Evolutionary conservation across 805 yeast species (phyloP).

Genomic region (Candida ficus): DNA sequence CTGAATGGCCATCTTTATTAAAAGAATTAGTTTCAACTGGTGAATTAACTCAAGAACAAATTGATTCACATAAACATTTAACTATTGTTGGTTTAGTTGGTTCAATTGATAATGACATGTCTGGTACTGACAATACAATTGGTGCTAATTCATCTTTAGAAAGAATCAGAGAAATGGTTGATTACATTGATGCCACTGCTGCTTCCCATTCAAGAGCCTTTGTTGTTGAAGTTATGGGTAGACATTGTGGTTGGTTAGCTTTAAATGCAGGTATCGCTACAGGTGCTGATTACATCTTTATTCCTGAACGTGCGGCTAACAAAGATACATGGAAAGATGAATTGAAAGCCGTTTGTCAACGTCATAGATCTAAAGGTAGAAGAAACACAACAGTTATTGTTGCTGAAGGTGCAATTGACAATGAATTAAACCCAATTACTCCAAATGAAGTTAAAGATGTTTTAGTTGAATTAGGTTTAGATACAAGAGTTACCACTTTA

Average conservation of each 20-base stretch:
- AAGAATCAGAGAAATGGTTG: slow-evolving; percentile 89
- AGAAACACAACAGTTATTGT: slow-evolving; percentile 95
- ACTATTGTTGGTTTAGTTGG: slow-evolving; percentile 94
- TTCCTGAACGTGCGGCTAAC: slow-evolving; percentile 89
- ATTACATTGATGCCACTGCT: slow-evolving; percentile 97
- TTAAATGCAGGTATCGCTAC: slow-evolving; percentile 97
- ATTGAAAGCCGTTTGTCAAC: slow-evolving; percentile 64
- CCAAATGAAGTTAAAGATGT: slow-evolving; percentile 78
- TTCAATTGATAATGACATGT: slow-evolving; percentile 97
- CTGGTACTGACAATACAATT: slow-evolving; percentile 92
- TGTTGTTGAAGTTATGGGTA: slow-evolving; percentile 98
- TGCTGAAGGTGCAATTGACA: slow-evolving; percentile 95
- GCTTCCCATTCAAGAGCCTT: slow-evolving; percentile 96
- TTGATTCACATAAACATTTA: slow-evolving; percentile 59
- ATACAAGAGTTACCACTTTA: slow-evolving; percentile 89
- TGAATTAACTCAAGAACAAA: slow-evolving; percentile 53
- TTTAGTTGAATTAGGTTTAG: slow-evolving; percentile 79
- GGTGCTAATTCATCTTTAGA: slow-evolving; percentile 95
- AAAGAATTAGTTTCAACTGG: slow-evolving; percentile 59
- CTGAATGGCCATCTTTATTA: slow-evolving; percentile 90
- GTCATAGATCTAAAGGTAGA: slow-evolving; percentile 84
- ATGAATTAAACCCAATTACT: slow-evolving; percentile 73
- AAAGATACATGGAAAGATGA: slow-evolving; percentile 74
- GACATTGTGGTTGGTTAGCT: slow-evolving; percentile 99
- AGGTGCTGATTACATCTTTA: slow-evolving; percentile 89